Percentiles rank a stretch among this genome's conserved stretches.
Conservation (phyloP, 495 filamentous ascomycete species). For the Pyronema domesticum region DNA sequence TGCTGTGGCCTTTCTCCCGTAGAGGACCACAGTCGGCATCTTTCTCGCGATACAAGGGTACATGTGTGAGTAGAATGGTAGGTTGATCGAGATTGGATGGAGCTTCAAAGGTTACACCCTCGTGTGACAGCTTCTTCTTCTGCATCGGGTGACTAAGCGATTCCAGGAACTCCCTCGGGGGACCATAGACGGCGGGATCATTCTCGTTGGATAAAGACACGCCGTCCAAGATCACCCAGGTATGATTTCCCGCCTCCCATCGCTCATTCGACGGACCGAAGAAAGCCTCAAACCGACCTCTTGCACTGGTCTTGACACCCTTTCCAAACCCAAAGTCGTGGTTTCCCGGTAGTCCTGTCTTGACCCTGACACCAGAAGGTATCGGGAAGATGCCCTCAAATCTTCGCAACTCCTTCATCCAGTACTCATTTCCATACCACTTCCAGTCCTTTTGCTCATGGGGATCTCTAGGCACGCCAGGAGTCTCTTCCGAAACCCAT, state of each 20-base stretch:
- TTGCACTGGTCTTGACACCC: slow-evolving; percentile 59
- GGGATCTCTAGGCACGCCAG: slow-evolving; percentile 30
- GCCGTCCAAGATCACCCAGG: slow-evolving; percentile 77
- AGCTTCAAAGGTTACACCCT: background rate
- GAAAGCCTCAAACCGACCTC: slow-evolving; percentile 66
- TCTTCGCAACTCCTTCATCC: slow-evolving; percentile 63
- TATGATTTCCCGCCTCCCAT: slow-evolving; percentile 85
- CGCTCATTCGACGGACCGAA: slow-evolving; percentile 81
- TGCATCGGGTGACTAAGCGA: slow-evolving; percentile 33
- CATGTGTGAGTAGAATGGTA: slow-evolving; percentile 72
- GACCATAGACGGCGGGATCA: slow-evolving; percentile 46
- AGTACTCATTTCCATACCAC: slow-evolving; percentile 58
- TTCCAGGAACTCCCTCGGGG: slow-evolving; percentile 59
- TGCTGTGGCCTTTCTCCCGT: slow-evolving; percentile 65
- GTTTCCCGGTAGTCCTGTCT: slow-evolving; percentile 77
- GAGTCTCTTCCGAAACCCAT: slow-evolving; percentile 49
- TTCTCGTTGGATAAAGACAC: slow-evolving; percentile 53
- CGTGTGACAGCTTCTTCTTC: background rate
- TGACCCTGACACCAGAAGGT: slow-evolving; percentile 49
- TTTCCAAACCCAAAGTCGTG: slow-evolving; percentile 91
- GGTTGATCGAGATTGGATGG: slow-evolving; percentile 37
- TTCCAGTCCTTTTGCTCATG: slow-evolving; percentile 39
- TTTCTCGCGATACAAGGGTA: slow-evolving; percentile 64
- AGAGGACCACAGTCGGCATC: slow-evolving; percentile 83
- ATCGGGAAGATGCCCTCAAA: slow-evolving; percentile 64